Conservation (phyloP, 331 rosid genomes). For the Prunus yedoensis region DNA sequence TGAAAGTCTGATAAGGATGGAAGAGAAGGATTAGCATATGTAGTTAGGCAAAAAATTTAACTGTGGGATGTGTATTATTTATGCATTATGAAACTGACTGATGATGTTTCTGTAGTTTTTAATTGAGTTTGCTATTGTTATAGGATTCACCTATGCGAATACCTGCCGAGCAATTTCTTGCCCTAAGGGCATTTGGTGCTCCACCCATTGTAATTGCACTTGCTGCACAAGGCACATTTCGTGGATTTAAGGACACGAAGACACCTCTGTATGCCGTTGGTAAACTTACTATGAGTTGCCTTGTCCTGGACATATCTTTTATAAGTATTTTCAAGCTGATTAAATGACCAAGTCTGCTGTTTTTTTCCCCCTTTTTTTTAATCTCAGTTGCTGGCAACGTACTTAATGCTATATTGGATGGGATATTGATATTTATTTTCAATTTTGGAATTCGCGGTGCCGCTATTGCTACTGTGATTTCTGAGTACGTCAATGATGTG, state of each 20-base stretch:
- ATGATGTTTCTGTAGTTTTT: background rate
- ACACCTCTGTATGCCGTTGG: slow-evolving; percentile 89
- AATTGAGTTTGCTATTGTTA: background rate
- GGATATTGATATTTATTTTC: slow-evolving; percentile 58
- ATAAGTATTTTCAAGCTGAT: slow-evolving; percentile 9
- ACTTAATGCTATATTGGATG: slow-evolving; percentile 70
- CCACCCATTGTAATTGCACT: slow-evolving; percentile 84
- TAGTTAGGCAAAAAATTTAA: background rate
- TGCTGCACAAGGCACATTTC: slow-evolving; percentile 96
- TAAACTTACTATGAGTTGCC: slow-evolving; percentile 34
- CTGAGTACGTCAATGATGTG: slow-evolving; percentile 93
- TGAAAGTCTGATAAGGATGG: background rate
- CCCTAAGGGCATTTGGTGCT: slow-evolving; percentile 87
- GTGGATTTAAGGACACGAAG: slow-evolving; percentile 91
- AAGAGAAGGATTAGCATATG: background rate
- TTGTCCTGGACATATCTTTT: background rate
- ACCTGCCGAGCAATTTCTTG: slow-evolving; percentile 87
- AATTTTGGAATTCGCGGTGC: slow-evolving; percentile 87
- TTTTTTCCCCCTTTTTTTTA: background rate
- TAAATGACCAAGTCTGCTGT: slow-evolving; percentile 28
- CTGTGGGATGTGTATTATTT: background rate
- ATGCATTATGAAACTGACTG: background rate
- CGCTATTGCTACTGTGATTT: slow-evolving; percentile 77
- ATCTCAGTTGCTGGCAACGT: slow-evolving; percentile 75
- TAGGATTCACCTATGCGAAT: slow-evolving; percentile 87